phyloP scores from a whole-genome alignment of 2,329 filamentous ascomycete species.

The Pseudogymnoascus sp. region DNA sequence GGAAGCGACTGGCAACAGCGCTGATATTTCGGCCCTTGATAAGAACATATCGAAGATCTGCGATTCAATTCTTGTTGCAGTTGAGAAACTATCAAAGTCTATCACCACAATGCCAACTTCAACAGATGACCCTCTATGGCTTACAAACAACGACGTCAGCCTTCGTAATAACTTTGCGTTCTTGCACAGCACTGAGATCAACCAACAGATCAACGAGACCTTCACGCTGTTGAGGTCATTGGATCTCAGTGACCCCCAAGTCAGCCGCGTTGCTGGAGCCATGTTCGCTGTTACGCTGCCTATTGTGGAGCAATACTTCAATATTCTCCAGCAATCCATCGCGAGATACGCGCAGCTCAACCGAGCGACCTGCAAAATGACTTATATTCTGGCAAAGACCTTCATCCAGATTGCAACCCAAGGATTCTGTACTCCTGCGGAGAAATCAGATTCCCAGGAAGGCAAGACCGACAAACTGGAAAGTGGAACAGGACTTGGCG shows the following conservation, averaged over 20 bases:
- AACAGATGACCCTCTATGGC: slow-evolving; percentile 55
- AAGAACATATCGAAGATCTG: slow-evolving; percentile 55
- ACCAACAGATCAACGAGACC: slow-evolving; percentile 34
- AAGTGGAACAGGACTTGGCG: slow-evolving; percentile 84
- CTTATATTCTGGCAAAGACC: slow-evolving; percentile 65
- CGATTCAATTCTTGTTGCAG: slow-evolving; percentile 69
- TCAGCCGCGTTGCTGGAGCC: slow-evolving; percentile 43
- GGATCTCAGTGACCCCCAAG: slow-evolving; percentile 34
- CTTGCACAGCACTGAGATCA: slow-evolving; percentile 22
- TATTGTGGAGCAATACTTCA: slow-evolving; percentile 65
- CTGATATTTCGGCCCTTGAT: slow-evolving; percentile 40
- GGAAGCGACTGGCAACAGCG: slow-evolving; percentile 10
- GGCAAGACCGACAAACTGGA: slow-evolving; percentile 74
- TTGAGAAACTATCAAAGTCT: slow-evolving; percentile 62
- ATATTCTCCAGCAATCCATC: slow-evolving; percentile 52
- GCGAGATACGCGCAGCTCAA: slow-evolving; percentile 57
- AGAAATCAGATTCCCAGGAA: slow-evolving; percentile 65
- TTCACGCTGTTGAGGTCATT: slow-evolving; percentile 40
- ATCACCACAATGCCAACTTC: slow-evolving; percentile 49
- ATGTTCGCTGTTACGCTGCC: slow-evolving; percentile 58
- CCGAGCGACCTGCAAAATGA: slow-evolving; percentile 62
- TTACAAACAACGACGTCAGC: slow-evolving; percentile 36
- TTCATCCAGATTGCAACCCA: slow-evolving; percentile 74
- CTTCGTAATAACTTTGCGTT: slow-evolving; percentile 23
- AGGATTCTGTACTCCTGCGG: slow-evolving; percentile 85